Evolutionary conservation across 208 protist species (phyloP).

Genomic region (Lotmaria passim): DNA sequence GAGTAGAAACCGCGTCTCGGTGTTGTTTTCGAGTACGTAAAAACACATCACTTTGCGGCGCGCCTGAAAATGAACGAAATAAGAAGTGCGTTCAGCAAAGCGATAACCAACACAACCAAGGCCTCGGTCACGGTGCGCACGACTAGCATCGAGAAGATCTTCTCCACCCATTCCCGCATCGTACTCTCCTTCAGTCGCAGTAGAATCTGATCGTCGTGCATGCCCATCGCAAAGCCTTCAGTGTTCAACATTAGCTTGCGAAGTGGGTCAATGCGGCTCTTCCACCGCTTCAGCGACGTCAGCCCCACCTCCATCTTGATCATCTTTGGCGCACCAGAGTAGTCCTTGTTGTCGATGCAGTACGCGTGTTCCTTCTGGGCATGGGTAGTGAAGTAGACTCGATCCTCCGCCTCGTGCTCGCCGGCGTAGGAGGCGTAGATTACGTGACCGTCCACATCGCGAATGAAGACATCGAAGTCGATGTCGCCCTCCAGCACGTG

Average conservation of each 20-base stretch:
- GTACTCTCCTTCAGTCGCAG: conserved; percentile 66
- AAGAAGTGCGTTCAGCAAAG: conserved; percentile 58
- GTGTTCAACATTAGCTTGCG: conserved; percentile 63
- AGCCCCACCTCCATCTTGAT: conserved; percentile 78
- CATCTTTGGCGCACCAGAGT: conserved; percentile 54
- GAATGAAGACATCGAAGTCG: conserved; percentile 81
- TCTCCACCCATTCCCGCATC: conserved; percentile 69
- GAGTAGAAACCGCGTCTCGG: not conserved
- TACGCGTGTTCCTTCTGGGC: conserved; percentile 67
- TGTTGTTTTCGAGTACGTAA: not conserved
- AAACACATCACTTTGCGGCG: not conserved
- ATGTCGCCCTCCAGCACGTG: conserved; percentile 61
- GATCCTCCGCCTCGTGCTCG: conserved; percentile 72
- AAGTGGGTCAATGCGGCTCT: conserved; percentile 78
- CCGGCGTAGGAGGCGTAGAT: conserved; percentile 79
- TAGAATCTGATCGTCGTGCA: conserved; percentile 84
- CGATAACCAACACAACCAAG: conserved; percentile 60
- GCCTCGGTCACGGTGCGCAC: conserved; percentile 64
- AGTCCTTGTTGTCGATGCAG: conserved; percentile 80
- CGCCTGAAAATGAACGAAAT: conserved; percentile 46
- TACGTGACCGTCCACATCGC: conserved; percentile 55
- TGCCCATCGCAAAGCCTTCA: conserved; percentile 73
- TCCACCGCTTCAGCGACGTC: conserved; percentile 80
- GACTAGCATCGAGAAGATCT: conserved; percentile 55
- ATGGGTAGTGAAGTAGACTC: conserved; percentile 82